Evolutionary conservation across 352 stramenopile genomes (phyloP).

Genomic region (Pythium sp.): DNA sequence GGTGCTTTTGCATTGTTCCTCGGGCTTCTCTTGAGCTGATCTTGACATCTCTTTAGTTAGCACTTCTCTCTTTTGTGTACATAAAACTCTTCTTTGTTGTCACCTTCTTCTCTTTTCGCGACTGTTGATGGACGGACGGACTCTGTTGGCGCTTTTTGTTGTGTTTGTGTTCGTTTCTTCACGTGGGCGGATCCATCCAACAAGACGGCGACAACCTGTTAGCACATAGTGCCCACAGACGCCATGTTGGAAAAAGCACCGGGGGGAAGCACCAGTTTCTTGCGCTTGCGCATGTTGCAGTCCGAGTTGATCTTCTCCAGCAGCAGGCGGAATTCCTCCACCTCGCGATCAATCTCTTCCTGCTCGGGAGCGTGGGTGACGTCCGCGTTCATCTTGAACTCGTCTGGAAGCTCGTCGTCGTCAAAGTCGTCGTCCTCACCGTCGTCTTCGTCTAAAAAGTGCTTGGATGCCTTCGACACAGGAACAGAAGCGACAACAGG

Average conservation of each 20-base stretch:
- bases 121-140: no score
- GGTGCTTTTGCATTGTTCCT: not conserved
- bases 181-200: not conserved
- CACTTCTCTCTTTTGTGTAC: not conserved
- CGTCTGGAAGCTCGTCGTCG: constrained; percentile 12
- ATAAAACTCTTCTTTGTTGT: not conserved
- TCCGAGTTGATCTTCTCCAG: constrained; percentile 72
- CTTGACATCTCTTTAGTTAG: not conserved
- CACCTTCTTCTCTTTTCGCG: not conserved
- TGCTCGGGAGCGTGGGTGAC: constrained; percentile 34
- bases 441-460: constrained; percentile 8
- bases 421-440: constrained; percentile 7
- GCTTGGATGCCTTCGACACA: constrained; percentile 7
- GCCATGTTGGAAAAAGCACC: constrained; percentile 42
- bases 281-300: constrained; percentile 43
- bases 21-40: not conserved
- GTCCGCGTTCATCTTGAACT: constrained; percentile 11
- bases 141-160: not conserved
- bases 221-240: constrained; percentile 17
- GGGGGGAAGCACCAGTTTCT: constrained; percentile 73
- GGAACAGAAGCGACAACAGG: not conserved
- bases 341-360: constrained; percentile 68
- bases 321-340: constrained; percentile 68
- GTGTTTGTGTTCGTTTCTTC: not conserved
- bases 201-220: not conserved